Evolutionary conservation across 2,329 filamentous ascomycete genomes (phyloP).

Genomic region (Penicillium sp.): DNA sequence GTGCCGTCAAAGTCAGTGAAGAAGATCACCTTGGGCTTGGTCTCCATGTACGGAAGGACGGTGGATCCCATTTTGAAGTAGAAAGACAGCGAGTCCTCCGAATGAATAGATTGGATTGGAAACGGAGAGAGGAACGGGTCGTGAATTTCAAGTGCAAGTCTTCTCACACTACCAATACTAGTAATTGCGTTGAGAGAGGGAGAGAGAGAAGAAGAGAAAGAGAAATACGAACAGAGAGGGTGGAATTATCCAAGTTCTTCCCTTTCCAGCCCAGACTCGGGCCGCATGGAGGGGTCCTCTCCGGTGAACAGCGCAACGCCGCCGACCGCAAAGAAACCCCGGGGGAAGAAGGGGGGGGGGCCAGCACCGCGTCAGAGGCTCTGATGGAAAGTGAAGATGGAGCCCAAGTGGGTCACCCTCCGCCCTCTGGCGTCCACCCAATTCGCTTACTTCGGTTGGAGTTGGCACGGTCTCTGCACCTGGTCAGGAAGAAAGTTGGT

Average conservation of each 20-base stretch:
- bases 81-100: background rate
- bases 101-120: background rate
- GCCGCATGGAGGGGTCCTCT: conserved; percentile 4
- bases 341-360: no score
- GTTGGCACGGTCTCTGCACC: no score
- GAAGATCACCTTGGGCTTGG: conserved; percentile 84
- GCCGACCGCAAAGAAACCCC: conserved; percentile 1
- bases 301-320: conserved; percentile 12
- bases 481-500: no score
- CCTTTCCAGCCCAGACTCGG: no score
- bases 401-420: no score
- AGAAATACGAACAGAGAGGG: background rate
- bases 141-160: background rate
- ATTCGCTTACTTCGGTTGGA: no score
- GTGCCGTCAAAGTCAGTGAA: conserved; percentile 99
- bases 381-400: no score
- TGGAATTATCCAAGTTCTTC: no score
- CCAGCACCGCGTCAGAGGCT: background rate
- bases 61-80: conserved; percentile 27
- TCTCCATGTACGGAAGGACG: conserved; percentile 38
- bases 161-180: background rate
- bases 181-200: background rate
- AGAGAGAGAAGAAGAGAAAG: conserved; percentile 1
- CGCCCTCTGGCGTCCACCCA: background rate
- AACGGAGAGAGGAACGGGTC: background rate